Evolutionary conservation across 1,284 basidiomycete genomes (phyloP), one percentile per base, ranked within the genome.

Genomic region (Meripilus lineatus): DNA sequence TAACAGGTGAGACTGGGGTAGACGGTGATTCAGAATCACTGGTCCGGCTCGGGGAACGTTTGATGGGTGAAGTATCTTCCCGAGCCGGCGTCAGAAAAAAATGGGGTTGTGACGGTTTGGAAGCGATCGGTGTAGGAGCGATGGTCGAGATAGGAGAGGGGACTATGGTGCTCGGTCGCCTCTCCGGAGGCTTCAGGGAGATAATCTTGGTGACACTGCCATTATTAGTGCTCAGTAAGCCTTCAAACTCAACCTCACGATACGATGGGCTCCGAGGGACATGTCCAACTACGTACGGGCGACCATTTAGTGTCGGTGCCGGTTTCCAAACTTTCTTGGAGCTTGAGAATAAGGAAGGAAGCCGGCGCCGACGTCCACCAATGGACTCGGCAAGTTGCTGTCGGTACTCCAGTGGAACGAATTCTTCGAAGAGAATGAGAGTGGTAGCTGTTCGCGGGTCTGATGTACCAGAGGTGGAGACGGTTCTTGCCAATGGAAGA

Each of bases 401-500:
- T 25, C 89, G 77, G 55, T 93, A 93, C 56, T 93, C 89, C 38
- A 81, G 65, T 0, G 90, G 91, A 3, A 94, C 87, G 46, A 89
- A 88, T 58, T 93, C 91, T 64, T 94, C 90, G 54, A 89, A 92
- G 5, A 94, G 69, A 42, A 93, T 75, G 35, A 88, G 73, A 1
- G 80, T 75, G 0, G 75, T 66, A 10, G 72, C 64, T 1, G 70
- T 75, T 14, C 81, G 72, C 0, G 79, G 81, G 53, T 84, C 81
- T 2, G 56, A 50, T 0, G 62, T 60, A 2, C 62, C 63, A 11
- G 63, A 59, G 7, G 50, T 48, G 2, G 61, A 58, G 26, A 40
- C 53, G 1, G 54, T 49, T 47, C 59, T 62, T 21, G 55, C 32
- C n/a, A 76, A 40, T 1, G 81, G 75, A 3, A 81, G 66, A 0